Percentiles rank a stretch among this genome's conserved stretches.
Evolutionary conservation across 2,329 filamentous ascomycete species (phyloP).

Genomic region (Monilinia vaccinii-corymbosi): DNA sequence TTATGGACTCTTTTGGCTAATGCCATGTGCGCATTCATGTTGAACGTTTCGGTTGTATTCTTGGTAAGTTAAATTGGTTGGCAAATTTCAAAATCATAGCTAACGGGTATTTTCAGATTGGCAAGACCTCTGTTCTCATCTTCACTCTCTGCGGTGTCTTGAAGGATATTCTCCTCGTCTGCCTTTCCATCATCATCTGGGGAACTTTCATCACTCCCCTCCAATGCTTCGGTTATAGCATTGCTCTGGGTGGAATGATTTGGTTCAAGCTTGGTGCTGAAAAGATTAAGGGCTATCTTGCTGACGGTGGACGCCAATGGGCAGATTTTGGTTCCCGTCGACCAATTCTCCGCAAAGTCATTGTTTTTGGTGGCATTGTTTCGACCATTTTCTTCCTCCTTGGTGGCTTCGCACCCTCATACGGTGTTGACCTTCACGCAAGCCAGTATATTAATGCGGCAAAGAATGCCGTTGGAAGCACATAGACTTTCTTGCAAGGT

Average conservation of each 20-base stretch:
- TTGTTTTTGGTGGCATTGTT: conserved; percentile 56
- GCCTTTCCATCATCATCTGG: conserved; percentile 75
- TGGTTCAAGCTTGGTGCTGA: conserved; percentile 84
- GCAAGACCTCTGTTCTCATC: conserved; percentile 78
- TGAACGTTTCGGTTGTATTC: conserved; percentile 82
- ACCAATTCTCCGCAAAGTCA: conserved; percentile 68
- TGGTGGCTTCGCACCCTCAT: conserved; percentile 54
- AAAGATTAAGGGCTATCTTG: conserved; percentile 70
- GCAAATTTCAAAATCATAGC: background rate
- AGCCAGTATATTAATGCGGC: conserved; percentile 25
- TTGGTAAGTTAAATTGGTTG: conserved; percentile 47
- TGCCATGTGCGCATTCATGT: conserved; percentile 67
- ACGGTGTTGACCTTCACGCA: conserved; percentile 41
- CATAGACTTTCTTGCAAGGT: conserved; percentile 3
- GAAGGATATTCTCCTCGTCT: conserved; percentile 78
- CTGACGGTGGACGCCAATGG: conserved; percentile 68
- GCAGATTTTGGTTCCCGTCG: conserved; percentile 73
- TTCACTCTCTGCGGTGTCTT: conserved; percentile 81
- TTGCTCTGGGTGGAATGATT: conserved; percentile 68
- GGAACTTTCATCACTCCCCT: conserved; percentile 63
- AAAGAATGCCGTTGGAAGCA: conserved; percentile 23
- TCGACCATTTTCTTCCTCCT: conserved; percentile 63
- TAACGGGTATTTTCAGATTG: conserved; percentile 49
- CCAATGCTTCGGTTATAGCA: conserved; percentile 77
- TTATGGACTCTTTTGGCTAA: conserved; percentile 65